Evolutionary conservation across 108 stramenopile species (phyloP), one percentile per base, ranked within the genome.

Genomic region (Skeletonema menzelii): DNA sequence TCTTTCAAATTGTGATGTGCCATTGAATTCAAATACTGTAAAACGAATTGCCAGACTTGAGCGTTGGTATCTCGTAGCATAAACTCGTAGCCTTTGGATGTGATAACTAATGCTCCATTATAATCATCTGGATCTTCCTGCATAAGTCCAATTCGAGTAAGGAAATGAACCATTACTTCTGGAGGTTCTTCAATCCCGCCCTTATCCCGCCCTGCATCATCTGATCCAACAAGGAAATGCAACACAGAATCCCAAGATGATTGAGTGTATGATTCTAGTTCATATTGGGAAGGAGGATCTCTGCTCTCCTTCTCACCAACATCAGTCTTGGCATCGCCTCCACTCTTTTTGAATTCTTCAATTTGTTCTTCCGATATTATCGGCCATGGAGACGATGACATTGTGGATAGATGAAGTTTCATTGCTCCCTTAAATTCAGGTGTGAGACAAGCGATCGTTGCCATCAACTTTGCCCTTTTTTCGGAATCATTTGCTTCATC

Each of bases 101-200:
- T 90, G 63, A 94, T 94, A n/a, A 94, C 89, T 35, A 92, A 63
- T 24, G 46, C 59, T 4, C 89, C 89, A 22, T 64, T 80, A 64
- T 84, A 91, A 55, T 94, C 93, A 55, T 94, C 93, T 12, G 93
- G 93, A 88, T 94, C 93, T 13, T 83, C 83, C 58, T 91, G 91
- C 89, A 88, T 90, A 37, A 88, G 66, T 38, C 88, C 83, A 24
- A 89, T 94, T 35, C 87, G 73, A n/a, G 86, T 72, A 5, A 94
- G 63, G 57, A 93, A 91, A 26, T 77, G 80, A 1, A 88, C 63
- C 56, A 94, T 84, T 4, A 86, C 90, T 19, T 86, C 82, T 38
- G 81, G 72, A 37, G 93, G 93, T 42, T 90, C 87, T 47, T 83
- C 80, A 20, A 83, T 73, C 30, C 65, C 63, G 30, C 64, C 60